Conservation (phyloP, 176 grass and related monocot genomes). For the Melocanna baccifera region DNA sequence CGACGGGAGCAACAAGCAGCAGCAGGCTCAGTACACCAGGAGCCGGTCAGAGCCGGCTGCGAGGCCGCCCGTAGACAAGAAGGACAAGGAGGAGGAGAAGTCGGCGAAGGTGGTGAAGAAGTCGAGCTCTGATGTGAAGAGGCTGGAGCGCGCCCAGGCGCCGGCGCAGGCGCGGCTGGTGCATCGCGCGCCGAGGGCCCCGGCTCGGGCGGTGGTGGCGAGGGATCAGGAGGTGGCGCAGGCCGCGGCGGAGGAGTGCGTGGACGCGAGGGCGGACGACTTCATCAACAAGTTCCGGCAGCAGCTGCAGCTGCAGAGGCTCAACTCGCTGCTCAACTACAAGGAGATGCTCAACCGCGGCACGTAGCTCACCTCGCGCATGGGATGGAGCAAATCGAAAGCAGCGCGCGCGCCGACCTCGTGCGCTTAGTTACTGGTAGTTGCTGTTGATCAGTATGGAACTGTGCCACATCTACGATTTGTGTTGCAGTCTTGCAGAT, state of each 20-base stretch:
- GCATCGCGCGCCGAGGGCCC: constrained; percentile 5
- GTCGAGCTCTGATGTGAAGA: constrained; percentile 7
- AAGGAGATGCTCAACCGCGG: constrained; percentile 72
- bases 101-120: neutral
- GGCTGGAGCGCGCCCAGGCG: constrained; percentile 19
- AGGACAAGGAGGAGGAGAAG: neutral
- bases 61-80: neutral
- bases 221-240: constrained; percentile 26
- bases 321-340: constrained; percentile 72
- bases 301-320: constrained; percentile 71
- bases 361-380: neutral
- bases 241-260: constrained; percentile 20
- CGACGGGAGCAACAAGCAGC: neutral
- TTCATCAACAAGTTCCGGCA: constrained; percentile 81
- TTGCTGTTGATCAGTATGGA: neutral
- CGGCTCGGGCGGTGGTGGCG: neutral
- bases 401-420: neutral
- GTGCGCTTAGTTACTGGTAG: neutral
- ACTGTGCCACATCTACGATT: too few relatives aligned
- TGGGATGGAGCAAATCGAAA: neutral
- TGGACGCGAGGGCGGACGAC: constrained; percentile 60
- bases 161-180: neutral
- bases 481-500: neutral
- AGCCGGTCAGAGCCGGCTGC: constrained; percentile 45
- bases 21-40: constrained; percentile 38